Evolutionary conservation across 352 stramenopile species (phyloP), one percentile per base, ranked within the genome.

Genomic region (Globisporangium takayamanum): DNA sequence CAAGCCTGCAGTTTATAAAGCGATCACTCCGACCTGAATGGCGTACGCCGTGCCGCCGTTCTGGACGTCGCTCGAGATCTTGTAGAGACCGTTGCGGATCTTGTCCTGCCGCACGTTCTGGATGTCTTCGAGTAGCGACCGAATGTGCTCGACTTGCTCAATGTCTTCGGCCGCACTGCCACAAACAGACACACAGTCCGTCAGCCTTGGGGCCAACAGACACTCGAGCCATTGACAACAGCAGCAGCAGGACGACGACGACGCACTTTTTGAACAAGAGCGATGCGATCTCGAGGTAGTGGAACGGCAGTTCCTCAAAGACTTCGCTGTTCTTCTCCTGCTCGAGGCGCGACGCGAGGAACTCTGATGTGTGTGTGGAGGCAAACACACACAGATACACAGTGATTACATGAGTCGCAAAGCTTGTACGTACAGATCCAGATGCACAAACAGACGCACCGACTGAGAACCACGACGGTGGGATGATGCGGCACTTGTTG

Each of bases 61-160:
- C 58, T 92, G 77, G 39, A 91, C 82, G 42, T 95, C 85, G 41
- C 56, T 80, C 12, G 81, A 78, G 44, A 96, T 94, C 44, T 82
- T 76, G 60, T 82, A 81, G 25, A 96, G 65, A 92, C 86, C 86
- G 42, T 88, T 88, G 58, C 87, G 84, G 64, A 96, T 94, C 62
- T 95, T 95, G 60, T 94, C 81, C 58, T 95, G 84, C 0, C 87
- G 80, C n/a, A 94, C 69, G 53, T 95, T 93, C 53, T 94, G 83
- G 28, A 96, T 77, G 64, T 96, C 87, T 70, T 95, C 86, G 6
- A 95, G 62, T 22, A 94, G 62, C 16, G 79, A 91, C 1, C 85
- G 84, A 25, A 95, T 67, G 50, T 93, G 73, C 59, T 94, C 84
- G 22, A 89, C 69, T 49, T 92, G 80, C 49, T 94, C 80, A 50